Evolutionary conservation across 148 eudicot species (phyloP).

Genomic region (Vaccinium corymbosum): DNA sequence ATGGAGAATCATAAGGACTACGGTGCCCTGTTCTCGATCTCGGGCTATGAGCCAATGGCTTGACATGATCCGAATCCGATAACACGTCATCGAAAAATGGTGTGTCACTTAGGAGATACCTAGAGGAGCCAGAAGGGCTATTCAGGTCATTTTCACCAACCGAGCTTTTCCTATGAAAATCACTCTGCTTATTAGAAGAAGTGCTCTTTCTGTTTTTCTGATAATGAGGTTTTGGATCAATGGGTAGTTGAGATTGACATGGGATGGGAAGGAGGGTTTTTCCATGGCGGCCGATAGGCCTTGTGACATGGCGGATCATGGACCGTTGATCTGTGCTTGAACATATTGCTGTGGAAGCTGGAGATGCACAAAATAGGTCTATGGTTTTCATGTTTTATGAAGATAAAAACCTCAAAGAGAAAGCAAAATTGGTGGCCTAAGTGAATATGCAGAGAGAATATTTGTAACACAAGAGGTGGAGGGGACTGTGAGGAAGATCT

Average conservation of each 20-base stretch:
- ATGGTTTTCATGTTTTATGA: slow-evolving; percentile 51
- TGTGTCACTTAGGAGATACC: slow-evolving; percentile 57
- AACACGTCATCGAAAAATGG: slow-evolving; percentile 23
- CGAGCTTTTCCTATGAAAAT: slow-evolving; percentile 46
- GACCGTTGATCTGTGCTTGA: slow-evolving; percentile 54
- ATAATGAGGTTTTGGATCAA: slow-evolving; percentile 46
- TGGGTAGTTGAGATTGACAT: slow-evolving; percentile 60
- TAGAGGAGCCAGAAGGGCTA: slow-evolving; percentile 41
- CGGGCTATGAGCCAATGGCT: slow-evolving; percentile 12
- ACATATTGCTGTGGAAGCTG: slow-evolving; percentile 84
- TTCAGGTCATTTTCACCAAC: slow-evolving; percentile 43
- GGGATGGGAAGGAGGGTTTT: slow-evolving; percentile 33
- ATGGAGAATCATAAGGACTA: background rate
- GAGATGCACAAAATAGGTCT: slow-evolving; percentile 78
- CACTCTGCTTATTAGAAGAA: slow-evolving; percentile 15
- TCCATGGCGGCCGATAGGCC: slow-evolving; percentile 15
- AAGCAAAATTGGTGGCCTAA: background rate
- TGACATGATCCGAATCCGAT: slow-evolving; percentile 11
- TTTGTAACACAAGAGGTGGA: background rate
- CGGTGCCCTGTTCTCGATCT: background rate
- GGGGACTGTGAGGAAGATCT: slow-evolving; percentile 7
- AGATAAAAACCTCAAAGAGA: background rate
- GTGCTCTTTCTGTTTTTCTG: slow-evolving; percentile 34
- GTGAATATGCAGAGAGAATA: background rate
- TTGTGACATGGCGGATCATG: slow-evolving; percentile 41